Conservation (phyloP, 2,329 filamentous ascomycete species). For the Phialophora tarda region DNA sequence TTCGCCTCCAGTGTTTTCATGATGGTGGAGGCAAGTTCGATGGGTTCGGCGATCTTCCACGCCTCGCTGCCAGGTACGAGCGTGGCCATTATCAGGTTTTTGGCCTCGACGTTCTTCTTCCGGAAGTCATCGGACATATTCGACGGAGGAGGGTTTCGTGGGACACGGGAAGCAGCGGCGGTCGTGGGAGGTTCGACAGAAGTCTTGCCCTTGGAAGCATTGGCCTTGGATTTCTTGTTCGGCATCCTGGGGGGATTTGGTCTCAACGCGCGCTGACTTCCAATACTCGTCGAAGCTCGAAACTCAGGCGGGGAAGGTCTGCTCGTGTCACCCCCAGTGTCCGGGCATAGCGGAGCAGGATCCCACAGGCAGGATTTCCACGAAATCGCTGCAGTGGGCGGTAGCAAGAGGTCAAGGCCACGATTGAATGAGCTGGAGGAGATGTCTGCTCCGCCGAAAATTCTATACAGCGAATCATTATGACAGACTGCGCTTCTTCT, state of each 20-base stretch:
- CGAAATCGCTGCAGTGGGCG: background rate
- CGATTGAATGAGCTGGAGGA: background rate
- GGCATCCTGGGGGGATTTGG: constrained; percentile 20
- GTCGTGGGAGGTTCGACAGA: constrained; percentile 8
- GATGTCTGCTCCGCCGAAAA: background rate
- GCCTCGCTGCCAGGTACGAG: constrained; percentile 35
- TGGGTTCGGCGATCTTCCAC: constrained; percentile 36
- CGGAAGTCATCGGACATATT: constrained; percentile 22
- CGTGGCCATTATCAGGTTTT: constrained; percentile 38
- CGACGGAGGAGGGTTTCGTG: background rate
- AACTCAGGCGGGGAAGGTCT: background rate
- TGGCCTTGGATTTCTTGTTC: constrained; percentile 32
- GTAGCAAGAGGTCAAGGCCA: background rate
- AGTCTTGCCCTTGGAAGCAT: constrained; percentile 25
- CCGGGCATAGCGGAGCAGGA: constrained; percentile 14
- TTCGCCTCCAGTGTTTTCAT: constrained; percentile 35
- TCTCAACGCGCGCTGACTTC: background rate
- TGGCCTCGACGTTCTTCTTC: constrained; percentile 32
- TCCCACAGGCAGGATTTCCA: background rate
- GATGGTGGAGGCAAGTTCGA: constrained; percentile 34
- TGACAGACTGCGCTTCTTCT: background rate
- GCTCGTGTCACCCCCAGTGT: constrained; percentile 18
- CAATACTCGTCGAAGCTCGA: background rate
- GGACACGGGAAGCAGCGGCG: background rate
- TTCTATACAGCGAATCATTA: background rate